Evolutionary conservation across 441 rosid species (phyloP).

Genomic region (Hura crepitans): DNA sequence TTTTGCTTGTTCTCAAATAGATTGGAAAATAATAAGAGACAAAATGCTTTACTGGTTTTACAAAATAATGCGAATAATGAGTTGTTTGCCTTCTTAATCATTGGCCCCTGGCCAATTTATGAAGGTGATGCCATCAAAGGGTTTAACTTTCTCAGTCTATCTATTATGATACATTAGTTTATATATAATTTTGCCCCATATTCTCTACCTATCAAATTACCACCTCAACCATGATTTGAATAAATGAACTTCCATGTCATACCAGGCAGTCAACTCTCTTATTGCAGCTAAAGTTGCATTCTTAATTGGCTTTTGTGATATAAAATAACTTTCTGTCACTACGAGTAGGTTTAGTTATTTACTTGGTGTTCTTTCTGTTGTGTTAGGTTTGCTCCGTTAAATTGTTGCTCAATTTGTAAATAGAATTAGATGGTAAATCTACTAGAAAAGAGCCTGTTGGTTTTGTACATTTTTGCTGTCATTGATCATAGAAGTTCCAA

Average conservation of each 20-base stretch:
- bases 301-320: neutral
- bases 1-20: neutral
- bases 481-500: neutral
- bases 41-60: neutral
- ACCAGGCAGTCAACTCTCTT: neutral
- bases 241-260: neutral
- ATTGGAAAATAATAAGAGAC: neutral
- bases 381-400: neutral
- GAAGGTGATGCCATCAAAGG: too few species aligned
- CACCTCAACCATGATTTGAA: neutral
- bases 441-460: neutral
- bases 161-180: neutral
- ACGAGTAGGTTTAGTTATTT: neutral
- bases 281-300: neutral
- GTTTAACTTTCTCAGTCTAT: too few species aligned
- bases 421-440: neutral
- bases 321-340: neutral
- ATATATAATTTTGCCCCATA: neutral
- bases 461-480: neutral
- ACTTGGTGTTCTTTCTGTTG: neutral
- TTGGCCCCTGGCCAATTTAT: neutral
- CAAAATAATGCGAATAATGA: neutral
- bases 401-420: neutral
- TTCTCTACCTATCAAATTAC: neutral
- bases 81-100: neutral